Base-by-base conservation (phyloP, 805 yeast species). In the Candida nitratophila region DNA sequence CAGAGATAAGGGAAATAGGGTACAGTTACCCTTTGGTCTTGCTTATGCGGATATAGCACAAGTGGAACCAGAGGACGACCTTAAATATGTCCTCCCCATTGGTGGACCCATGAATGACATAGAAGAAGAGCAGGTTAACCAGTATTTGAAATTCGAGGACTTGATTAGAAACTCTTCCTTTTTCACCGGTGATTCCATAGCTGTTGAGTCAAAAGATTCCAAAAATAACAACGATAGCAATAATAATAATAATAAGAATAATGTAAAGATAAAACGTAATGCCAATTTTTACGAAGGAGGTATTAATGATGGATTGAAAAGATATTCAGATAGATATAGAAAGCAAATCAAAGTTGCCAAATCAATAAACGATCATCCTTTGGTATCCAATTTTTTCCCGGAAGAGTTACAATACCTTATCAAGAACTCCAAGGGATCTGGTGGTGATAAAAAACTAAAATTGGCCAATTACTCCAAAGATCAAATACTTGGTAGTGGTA, bases 291-390 rank as follows among this genome's bases (percentile, higher is more conserved):
- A 66, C 30, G 73, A 69, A 44, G 73, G 71, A 17, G 70, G 65
- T 37, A 60, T 70, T 2, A 70, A 71, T 44, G 96, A 86, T 58
- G 89, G 91, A 2, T 74, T 90, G 37, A 77, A 81, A 57, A 73
- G 97, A 54, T 87, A 87, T 58, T 79, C 95, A 2, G 97, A 90
- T 61, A 73, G 71, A 59, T 90, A 86, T 63, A 68, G 82, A 50
- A 83, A 83, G 59, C 79, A 78, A 53, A 74, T 86, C 44, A 79
- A 76, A 37, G 74, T 82, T 15, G 87, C 88, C 1, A 73, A 82
- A 42, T 80, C 90, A 2, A 75, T 83, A 9, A 83, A 81, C 48
- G 89, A 84, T 43, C 89, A 85, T 64, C 95, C 95, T 2, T 86
- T 81, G 59, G 74, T 75, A 19, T 55, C 78, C 4, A 55, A 78